Conservation (phyloP, 2,329 filamentous ascomycete species). For the Exophiala viscosa region DNA sequence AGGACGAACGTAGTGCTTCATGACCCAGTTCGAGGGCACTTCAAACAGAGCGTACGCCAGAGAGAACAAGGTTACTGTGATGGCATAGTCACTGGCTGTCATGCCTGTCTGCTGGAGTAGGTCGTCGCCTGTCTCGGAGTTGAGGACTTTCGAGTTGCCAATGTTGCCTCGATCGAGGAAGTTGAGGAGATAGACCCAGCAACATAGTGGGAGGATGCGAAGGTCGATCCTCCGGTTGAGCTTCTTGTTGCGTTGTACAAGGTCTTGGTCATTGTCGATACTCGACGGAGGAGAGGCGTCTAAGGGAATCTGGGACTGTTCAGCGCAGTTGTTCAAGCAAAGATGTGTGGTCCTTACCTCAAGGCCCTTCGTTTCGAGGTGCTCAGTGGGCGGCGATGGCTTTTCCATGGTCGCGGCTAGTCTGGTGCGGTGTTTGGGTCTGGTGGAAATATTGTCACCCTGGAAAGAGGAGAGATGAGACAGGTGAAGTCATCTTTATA, state of each 20-base stretch:
- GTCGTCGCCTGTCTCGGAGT: conserved; percentile 57
- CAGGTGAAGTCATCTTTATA: no score
- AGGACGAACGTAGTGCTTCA: conserved; percentile 38
- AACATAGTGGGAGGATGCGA: conserved; percentile 61
- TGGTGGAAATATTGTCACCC: no score
- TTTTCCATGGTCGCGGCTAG: conserved; percentile 1
- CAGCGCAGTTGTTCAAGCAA: not conserved
- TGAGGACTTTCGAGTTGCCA: conserved; percentile 64
- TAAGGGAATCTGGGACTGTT: not conserved
- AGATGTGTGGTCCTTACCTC: not conserved
- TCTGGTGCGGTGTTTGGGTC: no score
- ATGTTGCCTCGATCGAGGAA: conserved; percentile 68
- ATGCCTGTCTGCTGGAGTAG: conserved; percentile 61
- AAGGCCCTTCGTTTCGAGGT: not conserved
- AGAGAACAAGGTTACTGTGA: conserved; percentile 48
- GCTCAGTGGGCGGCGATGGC: not conserved
- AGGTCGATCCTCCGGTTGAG: conserved; percentile 43
- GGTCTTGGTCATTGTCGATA: conserved; percentile 8
- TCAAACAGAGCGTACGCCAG: conserved; percentile 50
- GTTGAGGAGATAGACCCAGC: conserved; percentile 63
- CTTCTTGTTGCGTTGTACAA: conserved; percentile 11
- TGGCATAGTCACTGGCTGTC: conserved; percentile 59
- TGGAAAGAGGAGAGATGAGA: no score
- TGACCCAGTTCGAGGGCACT: conserved; percentile 49
- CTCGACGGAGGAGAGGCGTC: not conserved